Evolutionary conservation across 768 basidiomycete species (phyloP).

Genomic region (Psilocybe cubensis): DNA sequence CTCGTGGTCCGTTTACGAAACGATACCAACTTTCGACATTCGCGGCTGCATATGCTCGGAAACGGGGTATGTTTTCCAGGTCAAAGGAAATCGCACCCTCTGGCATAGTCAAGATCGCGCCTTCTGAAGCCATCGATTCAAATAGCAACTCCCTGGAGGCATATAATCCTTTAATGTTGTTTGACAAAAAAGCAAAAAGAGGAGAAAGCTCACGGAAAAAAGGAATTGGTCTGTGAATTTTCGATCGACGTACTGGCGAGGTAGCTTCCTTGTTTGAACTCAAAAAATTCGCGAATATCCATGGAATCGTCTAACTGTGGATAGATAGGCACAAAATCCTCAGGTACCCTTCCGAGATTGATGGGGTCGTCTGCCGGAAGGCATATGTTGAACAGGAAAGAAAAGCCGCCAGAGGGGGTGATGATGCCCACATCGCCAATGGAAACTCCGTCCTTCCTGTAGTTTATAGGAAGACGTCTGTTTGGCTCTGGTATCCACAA

Average conservation of each 20-base stretch:
- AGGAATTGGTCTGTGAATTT: background rate
- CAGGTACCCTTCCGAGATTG: slow-evolving; percentile 27
- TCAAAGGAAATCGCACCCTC: slow-evolving; percentile 17
- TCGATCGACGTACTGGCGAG: slow-evolving; percentile 1
- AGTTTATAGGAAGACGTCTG: slow-evolving; percentile 23
- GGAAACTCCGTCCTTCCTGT: slow-evolving; percentile 24
- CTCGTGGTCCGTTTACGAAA: slow-evolving; percentile 17
- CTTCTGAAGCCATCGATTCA: slow-evolving; percentile 10
- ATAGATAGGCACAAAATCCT: slow-evolving; percentile 6
- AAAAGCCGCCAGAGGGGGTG: slow-evolving; percentile 33
- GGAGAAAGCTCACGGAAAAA: background rate
- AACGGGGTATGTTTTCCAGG: slow-evolving; percentile 4
- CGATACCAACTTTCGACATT: slow-evolving; percentile 17
- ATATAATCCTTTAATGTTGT: background rate
- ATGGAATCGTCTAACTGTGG: background rate
- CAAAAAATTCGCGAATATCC: background rate
- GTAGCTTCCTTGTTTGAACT: background rate
- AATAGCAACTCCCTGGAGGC: slow-evolving; percentile 3
- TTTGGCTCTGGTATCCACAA: slow-evolving; percentile 36
- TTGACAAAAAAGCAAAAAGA: background rate
- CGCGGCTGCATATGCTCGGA: slow-evolving; percentile 8
- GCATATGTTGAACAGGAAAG: slow-evolving; percentile 28
- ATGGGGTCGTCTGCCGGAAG: slow-evolving; percentile 21
- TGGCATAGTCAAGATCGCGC: slow-evolving; percentile 17
- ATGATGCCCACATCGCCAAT: slow-evolving; percentile 46